Evolutionary conservation across 75 land plant genomes (phyloP).

Genomic region (Pseudotsuga menziesii): DNA sequence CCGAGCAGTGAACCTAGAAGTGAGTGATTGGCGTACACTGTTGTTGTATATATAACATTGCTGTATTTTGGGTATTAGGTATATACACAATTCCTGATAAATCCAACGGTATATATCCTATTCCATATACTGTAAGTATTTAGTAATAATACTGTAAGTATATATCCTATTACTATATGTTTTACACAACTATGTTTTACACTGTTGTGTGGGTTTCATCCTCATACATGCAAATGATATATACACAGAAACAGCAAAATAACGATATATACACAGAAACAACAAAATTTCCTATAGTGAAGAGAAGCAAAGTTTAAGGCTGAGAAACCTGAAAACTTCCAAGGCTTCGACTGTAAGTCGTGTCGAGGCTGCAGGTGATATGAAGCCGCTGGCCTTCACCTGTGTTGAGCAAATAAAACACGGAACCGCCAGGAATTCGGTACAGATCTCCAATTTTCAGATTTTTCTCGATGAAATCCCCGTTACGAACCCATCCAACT

Average conservation of each 20-base stretch:
- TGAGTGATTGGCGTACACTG: too few relatives aligned
- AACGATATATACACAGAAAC: neutral
- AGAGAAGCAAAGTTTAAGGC: neutral
- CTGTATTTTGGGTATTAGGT: too few relatives aligned
- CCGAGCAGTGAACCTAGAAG: neutral
- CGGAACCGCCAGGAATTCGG: slow-evolving; percentile 52
- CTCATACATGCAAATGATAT: too few relatives aligned
- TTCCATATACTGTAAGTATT: too few relatives aligned
- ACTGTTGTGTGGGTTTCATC: too few relatives aligned
- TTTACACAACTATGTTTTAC: too few relatives aligned
- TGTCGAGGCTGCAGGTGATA: slow-evolving; percentile 55
- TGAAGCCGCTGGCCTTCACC: slow-evolving; percentile 42
- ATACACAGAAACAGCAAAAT: neutral
- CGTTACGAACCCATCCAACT: slow-evolving; percentile 45
- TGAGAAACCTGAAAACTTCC: slow-evolving; percentile 40
- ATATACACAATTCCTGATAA: too few relatives aligned
- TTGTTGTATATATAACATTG: too few relatives aligned
- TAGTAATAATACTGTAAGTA: too few relatives aligned
- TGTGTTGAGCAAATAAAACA: slow-evolving; percentile 55
- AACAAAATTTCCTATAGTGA: neutral
- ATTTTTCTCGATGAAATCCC: slow-evolving; percentile 29
- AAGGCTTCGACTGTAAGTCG: slow-evolving; percentile 23
- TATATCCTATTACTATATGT: too few relatives aligned
- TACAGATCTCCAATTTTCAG: slow-evolving; percentile 55
- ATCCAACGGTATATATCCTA: too few relatives aligned